A percentile compares a stretch with the other conserved stretches of the same genome.
Conservation (phyloP, 2,329 filamentous ascomycete species). For the Claviceps sp. region DNA sequence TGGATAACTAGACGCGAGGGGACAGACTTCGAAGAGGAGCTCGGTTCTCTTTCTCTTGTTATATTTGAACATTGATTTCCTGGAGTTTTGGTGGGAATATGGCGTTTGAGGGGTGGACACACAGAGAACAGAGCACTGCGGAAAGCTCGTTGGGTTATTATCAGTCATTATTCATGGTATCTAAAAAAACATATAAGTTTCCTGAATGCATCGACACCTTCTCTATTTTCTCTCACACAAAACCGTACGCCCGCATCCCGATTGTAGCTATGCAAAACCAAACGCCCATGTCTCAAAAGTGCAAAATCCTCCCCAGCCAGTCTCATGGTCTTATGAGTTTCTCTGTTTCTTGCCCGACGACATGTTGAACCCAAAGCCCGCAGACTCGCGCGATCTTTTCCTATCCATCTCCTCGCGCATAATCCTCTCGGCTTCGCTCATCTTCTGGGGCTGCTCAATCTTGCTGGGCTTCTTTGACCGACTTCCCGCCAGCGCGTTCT, state of each 20-base stretch:
- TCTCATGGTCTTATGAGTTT: conserved; percentile 12
- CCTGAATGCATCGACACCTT: background rate
- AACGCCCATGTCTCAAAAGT: background rate
- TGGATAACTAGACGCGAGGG: conserved; percentile 19
- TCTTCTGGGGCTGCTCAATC: conserved; percentile 58
- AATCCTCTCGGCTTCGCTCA: conserved; percentile 77
- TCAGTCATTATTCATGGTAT: conserved; percentile 4
- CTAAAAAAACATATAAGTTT: background rate
- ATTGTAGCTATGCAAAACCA: background rate
- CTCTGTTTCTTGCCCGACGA: conserved; percentile 39
- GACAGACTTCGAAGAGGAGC: too few relatives aligned
- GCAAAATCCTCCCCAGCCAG: too few relatives aligned
- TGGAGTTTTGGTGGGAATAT: background rate
- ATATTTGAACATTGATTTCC: background rate
- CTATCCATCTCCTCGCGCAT: conserved; percentile 75
- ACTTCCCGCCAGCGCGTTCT: conserved; percentile 48
- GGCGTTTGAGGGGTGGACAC: conserved; percentile 1
- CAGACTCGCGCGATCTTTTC: conserved; percentile 43
- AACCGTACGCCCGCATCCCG: background rate
- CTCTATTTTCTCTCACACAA: background rate
- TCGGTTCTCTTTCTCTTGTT: background rate
- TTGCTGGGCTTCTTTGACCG: conserved; percentile 48
- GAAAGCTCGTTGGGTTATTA: background rate
- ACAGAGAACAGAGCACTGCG: background rate
- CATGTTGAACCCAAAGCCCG: conserved; percentile 33